phyloP scores from a whole-genome alignment of 108 stramenopile genomes.

The Pseudonitzschia multiseries region DNA sequence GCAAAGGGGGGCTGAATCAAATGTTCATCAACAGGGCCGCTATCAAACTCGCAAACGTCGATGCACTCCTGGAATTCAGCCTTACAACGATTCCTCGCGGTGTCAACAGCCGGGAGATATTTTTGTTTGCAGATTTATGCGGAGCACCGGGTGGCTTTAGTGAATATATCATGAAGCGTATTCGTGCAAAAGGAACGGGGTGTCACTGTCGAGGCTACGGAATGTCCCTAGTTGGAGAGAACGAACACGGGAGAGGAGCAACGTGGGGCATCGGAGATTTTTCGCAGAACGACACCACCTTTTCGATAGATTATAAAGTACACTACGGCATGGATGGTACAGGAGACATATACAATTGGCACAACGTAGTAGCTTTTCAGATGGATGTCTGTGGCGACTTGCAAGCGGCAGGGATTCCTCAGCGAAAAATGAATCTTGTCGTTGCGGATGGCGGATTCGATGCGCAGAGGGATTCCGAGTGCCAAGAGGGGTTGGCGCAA shows the following conservation, averaged over 20 bases:
- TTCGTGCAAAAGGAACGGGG: slow-evolving; percentile 4
- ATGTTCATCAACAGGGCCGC: slow-evolving; percentile 74
- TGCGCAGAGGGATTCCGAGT: slow-evolving; percentile 77
- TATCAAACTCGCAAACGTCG: slow-evolving; percentile 83
- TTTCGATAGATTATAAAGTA: slow-evolving; percentile 44
- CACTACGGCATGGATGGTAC: slow-evolving; percentile 71
- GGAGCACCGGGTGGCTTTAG: slow-evolving; percentile 89
- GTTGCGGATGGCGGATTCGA: slow-evolving; percentile 91
- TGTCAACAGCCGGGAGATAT: slow-evolving; percentile 5
- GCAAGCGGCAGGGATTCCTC: neutral
- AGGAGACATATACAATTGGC: slow-evolving; percentile 84
- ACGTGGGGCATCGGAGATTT: slow-evolving; percentile 56
- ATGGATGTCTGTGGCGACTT: slow-evolving; percentile 39
- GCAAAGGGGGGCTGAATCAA: slow-evolving; percentile 39
- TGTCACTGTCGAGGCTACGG: slow-evolving; percentile 69
- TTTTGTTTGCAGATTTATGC: slow-evolving; percentile 85
- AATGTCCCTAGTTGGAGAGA: slow-evolving; percentile 72
- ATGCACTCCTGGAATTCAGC: slow-evolving; percentile 60
- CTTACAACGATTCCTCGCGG: slow-evolving; percentile 27
- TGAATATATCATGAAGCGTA: slow-evolving; percentile 79
- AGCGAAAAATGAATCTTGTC: slow-evolving; percentile 57
- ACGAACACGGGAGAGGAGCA: slow-evolving; percentile 73
- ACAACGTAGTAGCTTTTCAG: slow-evolving; percentile 61
- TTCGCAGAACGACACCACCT: neutral
- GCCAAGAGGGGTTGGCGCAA: slow-evolving; percentile 74